A percentile compares a stretch with the other conserved stretches of the same genome.
phyloP scores from a whole-genome alignment of 345 rosid genomes.

The Boechera retrofracta region DNA sequence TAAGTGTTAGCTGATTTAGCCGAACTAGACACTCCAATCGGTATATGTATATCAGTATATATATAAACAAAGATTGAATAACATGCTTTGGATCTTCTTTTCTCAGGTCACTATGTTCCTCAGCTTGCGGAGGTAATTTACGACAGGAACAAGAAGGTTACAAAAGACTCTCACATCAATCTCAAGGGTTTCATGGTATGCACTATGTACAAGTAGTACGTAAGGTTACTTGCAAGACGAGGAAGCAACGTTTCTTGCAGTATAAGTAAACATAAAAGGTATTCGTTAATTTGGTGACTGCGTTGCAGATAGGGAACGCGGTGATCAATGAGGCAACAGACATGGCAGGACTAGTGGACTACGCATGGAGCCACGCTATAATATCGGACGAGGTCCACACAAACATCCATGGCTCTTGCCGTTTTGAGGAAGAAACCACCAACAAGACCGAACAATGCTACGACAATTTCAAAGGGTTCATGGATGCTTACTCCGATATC shows the following conservation, averaged over 20 bases:
- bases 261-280: conserved; percentile 10
- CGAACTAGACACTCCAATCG: background rate
- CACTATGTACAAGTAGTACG: background rate
- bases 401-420: conserved; percentile 52
- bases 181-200: conserved; percentile 80
- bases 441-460: conserved; percentile 37
- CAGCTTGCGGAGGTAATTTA: conserved; percentile 72
- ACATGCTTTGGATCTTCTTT: background rate
- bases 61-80: background rate
- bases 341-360: conserved; percentile 61
- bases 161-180: conserved; percentile 53
- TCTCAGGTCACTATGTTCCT: conserved; percentile 84
- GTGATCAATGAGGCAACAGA: conserved; percentile 67
- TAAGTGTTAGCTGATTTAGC: background rate
- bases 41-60: background rate
- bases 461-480: conserved; percentile 40
- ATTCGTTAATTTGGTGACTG: conserved; percentile 1
- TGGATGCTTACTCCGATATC: conserved; percentile 55
- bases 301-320: conserved; percentile 74
- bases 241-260: background rate
- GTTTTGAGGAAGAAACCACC: conserved; percentile 33
- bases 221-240: background rate
- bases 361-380: conserved; percentile 77
- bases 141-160: conserved; percentile 56
- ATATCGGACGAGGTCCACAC: conserved; percentile 68